Conservation (phyloP, 371 early-diverging fungal species). For the Apophysomyces trapeziformis region DNA sequence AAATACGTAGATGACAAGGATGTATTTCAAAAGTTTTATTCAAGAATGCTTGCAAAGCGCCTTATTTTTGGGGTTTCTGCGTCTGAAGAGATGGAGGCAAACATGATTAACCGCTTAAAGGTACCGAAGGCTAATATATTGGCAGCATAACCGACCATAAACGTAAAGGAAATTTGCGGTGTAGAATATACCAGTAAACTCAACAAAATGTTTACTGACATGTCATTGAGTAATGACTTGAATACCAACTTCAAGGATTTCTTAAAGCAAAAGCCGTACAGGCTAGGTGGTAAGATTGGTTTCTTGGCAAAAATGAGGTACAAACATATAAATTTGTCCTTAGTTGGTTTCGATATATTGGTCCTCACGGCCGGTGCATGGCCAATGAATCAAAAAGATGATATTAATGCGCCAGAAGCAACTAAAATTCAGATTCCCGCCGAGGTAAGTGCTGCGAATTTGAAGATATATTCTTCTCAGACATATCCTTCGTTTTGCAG, state of each 20-base stretch:
- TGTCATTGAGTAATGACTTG: slow-evolving; percentile 84
- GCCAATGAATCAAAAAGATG: slow-evolving; percentile 74
- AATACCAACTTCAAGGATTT: slow-evolving; percentile 53
- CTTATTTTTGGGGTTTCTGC: slow-evolving; percentile 80
- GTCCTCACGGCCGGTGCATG: slow-evolving; percentile 91
- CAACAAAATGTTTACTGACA: slow-evolving; percentile 93
- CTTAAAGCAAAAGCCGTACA: slow-evolving; percentile 41
- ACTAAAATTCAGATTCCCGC: slow-evolving; percentile 64
- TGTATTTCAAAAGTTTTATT: slow-evolving; percentile 94
- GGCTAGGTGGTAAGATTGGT: slow-evolving; percentile 43
- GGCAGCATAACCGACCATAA: not conserved
- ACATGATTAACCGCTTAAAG: slow-evolving; percentile 84
- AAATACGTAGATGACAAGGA: slow-evolving; percentile 95
- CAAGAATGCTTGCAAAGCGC: slow-evolving; percentile 87
- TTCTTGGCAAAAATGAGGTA: not conserved
- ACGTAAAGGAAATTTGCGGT: slow-evolving; percentile 81
- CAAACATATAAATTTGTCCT: not conserved
- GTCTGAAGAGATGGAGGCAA: slow-evolving; percentile 84
- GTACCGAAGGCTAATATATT: slow-evolving; percentile 17
- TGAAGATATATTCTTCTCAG: not conserved
- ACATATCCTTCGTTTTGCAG: slow-evolving; percentile 30
- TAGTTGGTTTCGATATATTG: slow-evolving; percentile 76
- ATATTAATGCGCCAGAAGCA: slow-evolving; percentile 46
- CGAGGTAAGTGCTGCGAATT: slow-evolving; percentile 50
- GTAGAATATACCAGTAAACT: slow-evolving; percentile 91